Evolutionary conservation across 176 grass and related monocot species (phyloP), one percentile per base, ranked within the genome.

Genomic region (Hyparrhenia diplandra): DNA sequence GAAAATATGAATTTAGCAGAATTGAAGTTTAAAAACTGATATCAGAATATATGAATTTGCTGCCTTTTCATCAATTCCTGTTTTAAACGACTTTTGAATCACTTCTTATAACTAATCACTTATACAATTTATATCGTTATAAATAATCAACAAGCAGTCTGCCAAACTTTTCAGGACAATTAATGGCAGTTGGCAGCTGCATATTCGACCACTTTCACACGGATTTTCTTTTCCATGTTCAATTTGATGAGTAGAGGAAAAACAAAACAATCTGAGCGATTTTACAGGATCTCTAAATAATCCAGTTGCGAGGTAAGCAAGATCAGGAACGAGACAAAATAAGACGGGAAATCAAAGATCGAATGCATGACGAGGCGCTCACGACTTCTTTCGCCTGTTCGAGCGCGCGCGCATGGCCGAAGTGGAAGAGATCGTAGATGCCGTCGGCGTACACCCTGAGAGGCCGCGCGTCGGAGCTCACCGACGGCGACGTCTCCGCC

Each of bases 351-450:
- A 11, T 54, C 10, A 2, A 3, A 75, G 28, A 87, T 34, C 32
- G 32, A 4, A 8, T 54, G 18, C 36, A 14, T 34, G 62, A 6
- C 21, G 37, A 69, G 74, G 31, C 62, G 40, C 88, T 88, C 75
- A 90, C 88, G 84, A 82, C 57, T 88, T 90, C 91, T 94, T 94
- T 94, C 9, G 91, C 88, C 88, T 90, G 88, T 47, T 94, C 91
- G 47, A 94, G 88, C 57, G 88, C 91, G 47, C 76, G 88, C 60
- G 91, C 91, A 41, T 90, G 91, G 71, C 88, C 91, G 66, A 94
- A 94, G 83, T 94, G 91, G 75, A 90, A 94, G 64, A 93, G 85
- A 41, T 93, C 85, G 74, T 90, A 90, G 75, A 94, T 90, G 43
- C 88, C 91, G 9, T 94, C 88, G 6, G 88, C 91, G 45, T 90